Conservation (phyloP, 1,284 basidiomycete species). For the Testicularia cyperi region DNA sequence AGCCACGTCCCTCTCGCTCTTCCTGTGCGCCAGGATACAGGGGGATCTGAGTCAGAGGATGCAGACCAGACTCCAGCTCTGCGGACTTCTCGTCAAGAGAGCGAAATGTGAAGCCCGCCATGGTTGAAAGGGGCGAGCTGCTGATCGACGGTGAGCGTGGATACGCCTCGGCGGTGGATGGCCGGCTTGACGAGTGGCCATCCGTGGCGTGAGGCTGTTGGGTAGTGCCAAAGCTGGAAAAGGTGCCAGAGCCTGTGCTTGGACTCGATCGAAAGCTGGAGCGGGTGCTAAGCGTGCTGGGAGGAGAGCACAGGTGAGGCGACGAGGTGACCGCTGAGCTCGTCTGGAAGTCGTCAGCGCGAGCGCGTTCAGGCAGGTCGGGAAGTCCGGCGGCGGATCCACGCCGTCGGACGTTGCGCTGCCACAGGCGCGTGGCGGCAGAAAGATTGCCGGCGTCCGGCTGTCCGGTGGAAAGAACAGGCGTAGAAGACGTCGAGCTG, state of each 20-base stretch:
- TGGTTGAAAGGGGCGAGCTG: conserved; percentile 14
- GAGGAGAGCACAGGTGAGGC: not conserved
- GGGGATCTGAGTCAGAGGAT: too few relatives aligned
- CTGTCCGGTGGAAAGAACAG: conserved; percentile 3
- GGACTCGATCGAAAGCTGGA: conserved; percentile 17
- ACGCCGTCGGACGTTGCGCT: conserved; percentile 10
- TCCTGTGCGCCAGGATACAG: too few relatives aligned
- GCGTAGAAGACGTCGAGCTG: conserved; percentile 4
- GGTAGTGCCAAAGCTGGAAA: not conserved
- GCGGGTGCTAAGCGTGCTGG: conserved; percentile 2
- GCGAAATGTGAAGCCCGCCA: conserved; percentile 2
- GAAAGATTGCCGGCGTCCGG: too few relatives aligned
- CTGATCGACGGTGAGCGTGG: conserved; percentile 16
- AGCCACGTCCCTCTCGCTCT: too few relatives aligned
- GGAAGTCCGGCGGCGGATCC: conserved; percentile 10
- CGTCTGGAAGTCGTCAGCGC: conserved; percentile 1
- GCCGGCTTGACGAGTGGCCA: too few relatives aligned
- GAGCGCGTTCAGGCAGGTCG: conserved; percentile 21
- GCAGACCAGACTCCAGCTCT: not conserved
- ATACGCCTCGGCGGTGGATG: conserved; percentile 10
- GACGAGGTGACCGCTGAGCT: conserved; percentile 5
- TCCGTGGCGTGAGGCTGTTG: too few relatives aligned
- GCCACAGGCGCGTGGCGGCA: too few relatives aligned
- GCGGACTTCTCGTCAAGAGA: conserved; percentile 4
- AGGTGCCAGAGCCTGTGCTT: conserved; percentile 4